These are phyloP conservation scores for Rubia balearica DNA, from an alignment of 305 asterid genomes.

Conservation along the genomic window DNA sequence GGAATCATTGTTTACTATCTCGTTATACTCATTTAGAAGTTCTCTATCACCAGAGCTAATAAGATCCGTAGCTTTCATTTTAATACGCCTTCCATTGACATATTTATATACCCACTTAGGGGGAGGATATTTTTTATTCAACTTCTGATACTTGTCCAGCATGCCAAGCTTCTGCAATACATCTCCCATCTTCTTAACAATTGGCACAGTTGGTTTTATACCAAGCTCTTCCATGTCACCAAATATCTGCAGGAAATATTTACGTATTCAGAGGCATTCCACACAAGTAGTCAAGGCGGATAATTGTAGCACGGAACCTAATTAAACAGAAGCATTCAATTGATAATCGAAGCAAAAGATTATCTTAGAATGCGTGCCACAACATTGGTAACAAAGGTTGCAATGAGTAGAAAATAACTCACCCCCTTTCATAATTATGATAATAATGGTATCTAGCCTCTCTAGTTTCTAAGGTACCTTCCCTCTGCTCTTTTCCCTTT, in stretches of 20 bases:
- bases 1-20: constrained; percentile 25
- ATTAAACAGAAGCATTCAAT: not conserved
- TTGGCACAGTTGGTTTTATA: constrained; percentile 42
- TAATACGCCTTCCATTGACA: constrained; percentile 69
- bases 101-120: constrained; percentile 79
- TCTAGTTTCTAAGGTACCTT: not conserved
- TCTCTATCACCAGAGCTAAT: constrained; percentile 12
- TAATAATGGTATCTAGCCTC: not conserved
- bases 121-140: constrained; percentile 72
- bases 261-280: not conserved
- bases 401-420: not conserved
- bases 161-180: constrained; percentile 63
- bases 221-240: constrained; percentile 99
- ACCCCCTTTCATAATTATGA: not conserved
- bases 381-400: not conserved
- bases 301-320: not conserved
- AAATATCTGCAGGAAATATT: constrained; percentile 43
- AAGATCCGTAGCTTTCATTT: constrained; percentile 39
- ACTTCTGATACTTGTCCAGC: constrained; percentile 58
- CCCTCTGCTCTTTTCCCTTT: not conserved
- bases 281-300: not conserved
- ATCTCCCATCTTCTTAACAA: constrained; percentile 71
- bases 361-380: not conserved
- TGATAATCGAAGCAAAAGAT: not conserved
- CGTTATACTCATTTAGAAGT: constrained; percentile 19